Evolutionary conservation across 768 basidiomycete species (phyloP).

Genomic region (Boletus edulis): DNA sequence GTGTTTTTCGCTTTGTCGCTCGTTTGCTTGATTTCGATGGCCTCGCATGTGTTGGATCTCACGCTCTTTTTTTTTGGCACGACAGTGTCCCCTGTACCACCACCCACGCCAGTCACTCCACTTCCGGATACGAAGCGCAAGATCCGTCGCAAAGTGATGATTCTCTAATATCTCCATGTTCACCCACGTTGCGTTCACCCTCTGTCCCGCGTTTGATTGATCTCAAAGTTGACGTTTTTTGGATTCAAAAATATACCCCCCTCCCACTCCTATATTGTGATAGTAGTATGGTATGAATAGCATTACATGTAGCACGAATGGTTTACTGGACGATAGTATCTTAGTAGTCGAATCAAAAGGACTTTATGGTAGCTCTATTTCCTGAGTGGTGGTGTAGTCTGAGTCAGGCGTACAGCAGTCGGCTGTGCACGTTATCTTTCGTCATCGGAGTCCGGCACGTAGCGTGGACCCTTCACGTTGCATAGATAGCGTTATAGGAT

Average conservation of each 20-base stretch:
- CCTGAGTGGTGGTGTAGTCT: neutral
- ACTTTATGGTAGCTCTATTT: conserved; percentile 10
- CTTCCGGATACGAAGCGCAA: conserved; percentile 28
- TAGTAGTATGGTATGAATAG: conserved; percentile 20
- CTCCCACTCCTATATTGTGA: conserved; percentile 6
- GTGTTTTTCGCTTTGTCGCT: neutral
- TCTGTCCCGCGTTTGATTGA: neutral
- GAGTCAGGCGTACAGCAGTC: neutral
- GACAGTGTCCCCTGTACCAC: conserved; percentile 8
- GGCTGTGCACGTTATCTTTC: neutral
- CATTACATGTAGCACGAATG: conserved; percentile 19
- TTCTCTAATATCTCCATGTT: conserved; percentile 18
- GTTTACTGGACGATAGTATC: conserved; percentile 13
- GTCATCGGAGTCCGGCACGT: neutral
- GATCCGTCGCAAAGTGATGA: conserved; percentile 31
- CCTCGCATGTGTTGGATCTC: neutral
- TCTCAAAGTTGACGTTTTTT: conserved; percentile 7
- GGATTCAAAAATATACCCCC: conserved; percentile 7
- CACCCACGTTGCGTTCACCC: neutral
- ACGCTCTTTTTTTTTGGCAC: neutral
- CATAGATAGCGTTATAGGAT: neutral
- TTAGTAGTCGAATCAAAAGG: conserved; percentile 10
- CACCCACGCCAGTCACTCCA: conserved; percentile 5
- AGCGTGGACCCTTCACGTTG: neutral
- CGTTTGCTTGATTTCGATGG: neutral